Percentiles rank a stretch among this genome's conserved stretches.
Evolutionary conservation across 768 basidiomycete genomes (phyloP).

Genomic region (Galerina marginata): DNA sequence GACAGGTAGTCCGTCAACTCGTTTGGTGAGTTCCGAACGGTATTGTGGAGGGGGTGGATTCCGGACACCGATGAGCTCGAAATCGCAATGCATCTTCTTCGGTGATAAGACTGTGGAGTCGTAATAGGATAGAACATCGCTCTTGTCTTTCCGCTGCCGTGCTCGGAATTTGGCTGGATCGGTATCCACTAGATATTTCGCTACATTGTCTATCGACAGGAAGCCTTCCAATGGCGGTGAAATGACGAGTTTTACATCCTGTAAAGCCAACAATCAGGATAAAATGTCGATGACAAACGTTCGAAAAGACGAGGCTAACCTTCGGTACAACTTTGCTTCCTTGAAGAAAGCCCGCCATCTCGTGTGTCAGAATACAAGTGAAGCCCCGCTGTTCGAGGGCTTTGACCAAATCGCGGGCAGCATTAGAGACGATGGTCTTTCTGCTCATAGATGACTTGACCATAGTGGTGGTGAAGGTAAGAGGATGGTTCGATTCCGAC

Average conservation of each 20-base stretch:
- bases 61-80: slow-evolving; percentile 15
- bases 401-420: slow-evolving; percentile 18
- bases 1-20: slow-evolving; percentile 21
- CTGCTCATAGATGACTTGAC: slow-evolving; percentile 18
- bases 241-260: slow-evolving; percentile 21
- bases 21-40: slow-evolving; percentile 7
- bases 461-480: slow-evolving; percentile 17
- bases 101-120: slow-evolving; percentile 17
- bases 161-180: slow-evolving; percentile 17
- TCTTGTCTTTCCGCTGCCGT: slow-evolving; percentile 17
- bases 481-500: slow-evolving; percentile 3
- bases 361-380: slow-evolving; percentile 16
- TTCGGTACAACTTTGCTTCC: slow-evolving; percentile 20
- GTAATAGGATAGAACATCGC: slow-evolving; percentile 17
- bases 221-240: slow-evolving; percentile 10
- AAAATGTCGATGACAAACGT: background rate
- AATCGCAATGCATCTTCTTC: slow-evolving; percentile 20
- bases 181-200: slow-evolving; percentile 14
- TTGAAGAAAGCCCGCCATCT: slow-evolving; percentile 23
- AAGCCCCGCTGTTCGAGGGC: slow-evolving; percentile 14
- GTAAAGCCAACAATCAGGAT: background rate
- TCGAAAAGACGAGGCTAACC: slow-evolving; percentile 2
- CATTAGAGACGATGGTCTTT: slow-evolving; percentile 23
- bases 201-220: slow-evolving; percentile 12
- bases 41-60: slow-evolving; percentile 23